Base-by-base conservation (phyloP, 1,139 yeast species). In the Suhomyces choctaworum region DNA sequence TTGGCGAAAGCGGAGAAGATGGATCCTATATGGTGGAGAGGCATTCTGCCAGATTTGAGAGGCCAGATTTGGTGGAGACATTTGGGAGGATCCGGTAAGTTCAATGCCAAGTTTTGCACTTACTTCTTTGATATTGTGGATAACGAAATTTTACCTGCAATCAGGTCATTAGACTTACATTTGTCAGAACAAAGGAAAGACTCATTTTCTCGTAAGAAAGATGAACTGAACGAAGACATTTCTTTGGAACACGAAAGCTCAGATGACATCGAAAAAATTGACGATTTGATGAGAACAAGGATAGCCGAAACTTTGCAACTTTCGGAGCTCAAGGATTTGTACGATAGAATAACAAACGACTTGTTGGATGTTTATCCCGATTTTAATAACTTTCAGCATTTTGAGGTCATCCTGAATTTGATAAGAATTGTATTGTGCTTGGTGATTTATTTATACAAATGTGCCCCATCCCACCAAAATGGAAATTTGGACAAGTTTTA, bases 1-100 rank as follows among this genome's bases (percentile, higher is more conserved):
- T 52, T 56, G 17, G 41, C 50, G 7, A 59, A 62, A 27, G 50
- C 73, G 7, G 55, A 26, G 4, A 24, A 26, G 9, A 38, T 50
- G 13, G 63, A 80, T 34, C 80, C 77, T 37, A 59, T 80, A 39
- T 79, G 82, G 75, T 82, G 88, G 87, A 60, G 85, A 34, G 87
- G 87, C 2, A 57, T 82, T 1, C 82, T 87, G 3, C 39, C 60
- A n/a, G 45, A 45, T 25, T 52, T 70, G 13, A 60, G 90, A 29
- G 56, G 65, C 6, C 55, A 55, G 10, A 62, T 81, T 4, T 82
- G 90, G 90, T 56, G 60, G 43, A 56, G 56, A 30, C 37, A 41
- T 21, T 39, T 33, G 22, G 76, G 76, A 9, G 66, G 64, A 38
- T 46, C 52, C n/a, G 34, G 37, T 13, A 44, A 47, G 14, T 41